Conservation (phyloP, 305 asterid species). For the Petunia hybrid region DNA sequence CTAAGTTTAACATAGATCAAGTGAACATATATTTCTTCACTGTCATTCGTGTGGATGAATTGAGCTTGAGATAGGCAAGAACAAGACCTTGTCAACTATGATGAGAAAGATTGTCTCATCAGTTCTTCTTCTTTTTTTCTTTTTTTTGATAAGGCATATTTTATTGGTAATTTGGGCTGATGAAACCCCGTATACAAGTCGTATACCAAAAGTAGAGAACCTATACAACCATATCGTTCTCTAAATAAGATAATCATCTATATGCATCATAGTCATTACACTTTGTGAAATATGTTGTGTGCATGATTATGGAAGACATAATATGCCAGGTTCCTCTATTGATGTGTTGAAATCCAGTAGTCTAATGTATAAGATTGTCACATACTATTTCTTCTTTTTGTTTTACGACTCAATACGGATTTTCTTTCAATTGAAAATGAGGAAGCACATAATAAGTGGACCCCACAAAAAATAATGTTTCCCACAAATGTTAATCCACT, state of each 20-base stretch:
- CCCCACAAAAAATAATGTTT: not conserved
- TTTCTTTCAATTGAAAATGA: slow-evolving; percentile 2
- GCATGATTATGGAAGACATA: slow-evolving; percentile 26
- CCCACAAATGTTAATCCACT: slow-evolving; percentile 6
- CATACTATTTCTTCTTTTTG: not conserved
- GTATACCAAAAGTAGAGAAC: not conserved
- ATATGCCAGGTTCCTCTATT: not conserved
- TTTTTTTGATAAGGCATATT: not conserved
- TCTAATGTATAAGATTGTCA: not conserved
- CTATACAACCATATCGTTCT: not conserved
- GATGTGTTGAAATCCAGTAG: not conserved
- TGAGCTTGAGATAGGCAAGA: slow-evolving; percentile 10
- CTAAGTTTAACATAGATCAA: not conserved
- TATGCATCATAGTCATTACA: not conserved
- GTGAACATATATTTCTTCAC: slow-evolving; percentile 12
- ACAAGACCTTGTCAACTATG: not conserved
- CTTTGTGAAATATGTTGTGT: slow-evolving; percentile 4
- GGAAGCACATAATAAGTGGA: slow-evolving; percentile 1
- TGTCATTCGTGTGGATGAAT: not conserved
- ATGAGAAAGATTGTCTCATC: not conserved
- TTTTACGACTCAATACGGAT: not conserved
- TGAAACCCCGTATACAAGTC: not conserved
- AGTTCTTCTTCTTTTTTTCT: not conserved
- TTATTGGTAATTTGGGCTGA: not conserved
- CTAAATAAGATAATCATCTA: not conserved